Percentiles rank a stretch among this genome's conserved stretches.
Evolutionary conservation across 192 early-diverging fungal genomes (phyloP).

Genomic region (Mortierella hygrophila): DNA sequence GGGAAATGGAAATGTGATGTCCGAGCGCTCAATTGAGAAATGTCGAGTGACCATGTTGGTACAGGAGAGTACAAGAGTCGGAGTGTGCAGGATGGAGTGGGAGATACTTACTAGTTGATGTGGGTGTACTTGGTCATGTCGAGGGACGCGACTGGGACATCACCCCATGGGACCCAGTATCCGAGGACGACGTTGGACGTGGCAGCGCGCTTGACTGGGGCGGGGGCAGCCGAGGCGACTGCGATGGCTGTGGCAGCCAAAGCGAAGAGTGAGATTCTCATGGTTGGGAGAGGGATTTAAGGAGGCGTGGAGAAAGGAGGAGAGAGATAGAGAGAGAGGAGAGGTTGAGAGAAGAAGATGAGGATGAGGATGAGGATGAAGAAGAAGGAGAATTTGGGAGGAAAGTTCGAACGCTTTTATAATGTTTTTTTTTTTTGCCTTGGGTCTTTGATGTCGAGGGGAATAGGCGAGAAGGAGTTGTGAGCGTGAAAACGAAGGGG

Average conservation of each 20-base stretch:
- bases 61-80: background rate
- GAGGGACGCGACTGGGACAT: constrained; percentile 52
- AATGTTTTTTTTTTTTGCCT: constrained; percentile 2
- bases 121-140: constrained; percentile 59
- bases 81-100: background rate
- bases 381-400: background rate
- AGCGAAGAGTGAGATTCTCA: constrained; percentile 48
- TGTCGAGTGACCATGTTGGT: background rate
- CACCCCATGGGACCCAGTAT: constrained; percentile 58
- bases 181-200: constrained; percentile 46
- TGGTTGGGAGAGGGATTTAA: background rate
- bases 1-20: constrained; percentile 5
- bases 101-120: constrained; percentile 51
- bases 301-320: background rate
- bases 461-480: background rate
- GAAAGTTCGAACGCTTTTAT: constrained; percentile 21
- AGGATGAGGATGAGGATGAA: constrained; percentile 21
- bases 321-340: background rate
- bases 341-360: constrained; percentile 3
- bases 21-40: background rate
- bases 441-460: background rate
- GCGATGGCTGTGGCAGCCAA: constrained; percentile 48
- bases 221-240: constrained; percentile 28
- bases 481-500: background rate
- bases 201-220: constrained; percentile 42